A percentile compares a stretch with the other conserved stretches of the same genome.
Conservation (phyloP, 345 rosid genomes). For the Populus deltoides region DNA sequence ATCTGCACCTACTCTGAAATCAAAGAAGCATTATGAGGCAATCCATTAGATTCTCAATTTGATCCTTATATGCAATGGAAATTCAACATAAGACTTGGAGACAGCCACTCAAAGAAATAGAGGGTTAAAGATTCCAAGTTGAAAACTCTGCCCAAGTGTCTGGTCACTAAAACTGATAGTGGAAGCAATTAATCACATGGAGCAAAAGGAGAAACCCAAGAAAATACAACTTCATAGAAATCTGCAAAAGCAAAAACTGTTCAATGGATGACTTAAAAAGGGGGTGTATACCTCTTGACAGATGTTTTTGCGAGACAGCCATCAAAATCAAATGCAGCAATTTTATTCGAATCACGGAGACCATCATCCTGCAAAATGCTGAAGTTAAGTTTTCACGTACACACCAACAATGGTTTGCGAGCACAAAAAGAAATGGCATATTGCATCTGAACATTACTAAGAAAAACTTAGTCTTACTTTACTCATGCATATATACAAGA, state of each 20-base stretch:
- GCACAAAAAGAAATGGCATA: neutral
- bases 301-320: constrained; percentile 89
- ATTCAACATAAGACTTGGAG: neutral
- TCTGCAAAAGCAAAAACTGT: neutral
- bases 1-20: constrained; percentile 77
- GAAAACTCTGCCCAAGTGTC: neutral
- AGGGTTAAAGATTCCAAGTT: neutral
- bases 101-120: neutral
- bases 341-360: constrained; percentile 69
- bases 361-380: constrained; percentile 61
- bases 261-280: neutral
- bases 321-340: constrained; percentile 98
- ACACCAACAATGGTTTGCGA: neutral
- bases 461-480: neutral
- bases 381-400: neutral
- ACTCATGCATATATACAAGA: neutral
- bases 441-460: neutral
- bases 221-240: neutral
- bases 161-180: neutral
- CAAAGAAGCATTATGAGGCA: neutral
- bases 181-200: neutral
- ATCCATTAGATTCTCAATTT: constrained; percentile 1
- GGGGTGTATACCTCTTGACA: constrained; percentile 47
- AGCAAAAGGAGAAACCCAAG: neutral
- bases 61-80: neutral